These are phyloP conservation scores for Saccharomycopsis babjevae DNA, from an alignment of 805 yeast species.

Conservation along the genomic window DNA sequence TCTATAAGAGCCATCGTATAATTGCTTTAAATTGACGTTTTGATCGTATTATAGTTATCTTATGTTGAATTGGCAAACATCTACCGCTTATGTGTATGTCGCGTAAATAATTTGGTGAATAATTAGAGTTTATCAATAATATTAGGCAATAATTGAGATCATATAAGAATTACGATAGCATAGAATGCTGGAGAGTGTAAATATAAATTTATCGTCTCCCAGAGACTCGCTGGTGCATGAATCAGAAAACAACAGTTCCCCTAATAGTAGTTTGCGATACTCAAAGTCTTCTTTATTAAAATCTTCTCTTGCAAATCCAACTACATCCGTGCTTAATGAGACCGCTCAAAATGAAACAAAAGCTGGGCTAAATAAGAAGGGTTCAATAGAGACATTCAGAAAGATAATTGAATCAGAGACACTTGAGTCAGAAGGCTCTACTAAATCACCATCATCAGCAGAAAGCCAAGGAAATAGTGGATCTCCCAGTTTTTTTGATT, in stretches of 20 bases:
- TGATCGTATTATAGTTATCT: no score
- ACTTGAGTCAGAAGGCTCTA: neutral
- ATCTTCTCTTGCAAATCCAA: neutral
- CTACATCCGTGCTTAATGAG: neutral
- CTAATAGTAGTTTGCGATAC: neutral
- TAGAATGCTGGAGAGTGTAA: neutral
- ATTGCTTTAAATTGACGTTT: neutral
- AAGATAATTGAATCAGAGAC: neutral
- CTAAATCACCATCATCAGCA: neutral
- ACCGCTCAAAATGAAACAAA: neutral
- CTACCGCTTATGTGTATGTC: no score
- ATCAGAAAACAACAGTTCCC: neutral
- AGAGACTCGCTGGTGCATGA: neutral
- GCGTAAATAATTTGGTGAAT: no score
- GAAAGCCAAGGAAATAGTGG: neutral
- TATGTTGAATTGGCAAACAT: no score
- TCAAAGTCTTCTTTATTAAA: neutral
- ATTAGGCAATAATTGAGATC: neutral
- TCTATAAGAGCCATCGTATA: neutral
- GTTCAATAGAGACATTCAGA: neutral
- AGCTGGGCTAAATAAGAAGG: neutral
- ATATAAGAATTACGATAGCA: neutral
- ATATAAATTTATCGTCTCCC: neutral
- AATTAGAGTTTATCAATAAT: neutral
- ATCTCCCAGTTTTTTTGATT: slow-evolving; percentile 8